Base-by-base conservation (phyloP, 1,139 yeast genomes). In the Scheffersomyces cryptocercus region DNA sequence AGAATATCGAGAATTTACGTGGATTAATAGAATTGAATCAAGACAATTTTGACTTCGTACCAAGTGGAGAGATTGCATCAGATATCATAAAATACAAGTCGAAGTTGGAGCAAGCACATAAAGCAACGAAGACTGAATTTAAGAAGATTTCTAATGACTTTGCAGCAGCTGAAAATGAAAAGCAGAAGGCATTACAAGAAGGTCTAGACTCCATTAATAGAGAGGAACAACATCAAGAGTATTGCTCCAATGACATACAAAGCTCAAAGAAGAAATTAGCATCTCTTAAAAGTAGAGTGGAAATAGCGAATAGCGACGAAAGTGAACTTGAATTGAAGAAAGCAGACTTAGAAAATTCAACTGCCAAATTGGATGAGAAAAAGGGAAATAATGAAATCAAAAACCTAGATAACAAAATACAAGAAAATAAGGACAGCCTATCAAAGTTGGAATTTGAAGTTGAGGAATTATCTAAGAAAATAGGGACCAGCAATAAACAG, bases 401-500 rank as follows among this genome's bases (percentile, higher is more conserved):
- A 2, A 48, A 51, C 0, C 49, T 78, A 2, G 70, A 65, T 3
- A 24, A 14, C 5, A 65, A 71, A n/a, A 70, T 84, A 1, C 63
- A 67, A 7, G 49, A 53, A 0, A 68, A 75, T 9, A 77, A 76
- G 40, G 53, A 60, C 1, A 60, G 65, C 34, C 62, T 85, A 6
- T 44, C 64, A 1, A 53, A 61, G 7, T 45, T 81, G 11, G 95
- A 85, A 51, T 62, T 58, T 28, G 79, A 80, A 24, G 55, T 81
- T 15, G 95, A 87, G 10, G 71, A 70, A 0, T 53, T 83, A 16
- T 77, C 79, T 44, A 72, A 71, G 15, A 74, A 78, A 35, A 68
- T 87, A 6, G 62, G 77, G 5, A 61, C 67, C 13, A 74, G 79
- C 12, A 83, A 79, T 51, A 75, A 76, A 48, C 85, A 82, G 55